Percentiles rank a stretch among this genome's conserved stretches.
phyloP scores from a whole-genome alignment of 2,329 filamentous ascomycete species.

The Teratosphaeria epicoccoides region DNA sequence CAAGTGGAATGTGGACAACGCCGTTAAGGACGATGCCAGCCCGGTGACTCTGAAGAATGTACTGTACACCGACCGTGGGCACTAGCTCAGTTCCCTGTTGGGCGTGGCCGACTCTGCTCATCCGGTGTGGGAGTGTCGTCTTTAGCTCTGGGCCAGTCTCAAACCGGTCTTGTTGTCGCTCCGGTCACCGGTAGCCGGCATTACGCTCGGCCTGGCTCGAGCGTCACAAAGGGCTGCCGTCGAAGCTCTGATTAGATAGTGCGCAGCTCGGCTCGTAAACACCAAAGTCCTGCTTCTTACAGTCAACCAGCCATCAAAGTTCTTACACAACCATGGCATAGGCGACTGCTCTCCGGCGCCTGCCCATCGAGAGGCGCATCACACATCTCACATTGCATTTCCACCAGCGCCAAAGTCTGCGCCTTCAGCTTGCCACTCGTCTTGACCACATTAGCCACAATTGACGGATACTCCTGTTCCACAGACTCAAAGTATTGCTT shows the following conservation, averaged over 20 bases:
- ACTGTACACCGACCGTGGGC: neutral
- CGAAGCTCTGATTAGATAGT: too few species aligned
- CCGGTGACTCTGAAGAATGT: neutral
- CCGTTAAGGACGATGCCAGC: neutral
- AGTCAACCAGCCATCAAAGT: slow-evolving; percentile 4
- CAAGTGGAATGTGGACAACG: neutral
- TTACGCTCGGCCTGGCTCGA: too few species aligned
- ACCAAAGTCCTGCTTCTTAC: too few species aligned
- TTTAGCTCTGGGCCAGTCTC: too few species aligned
- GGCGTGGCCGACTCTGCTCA: neutral
- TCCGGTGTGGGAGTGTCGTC: too few species aligned
- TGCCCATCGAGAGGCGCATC: slow-evolving; percentile 47
- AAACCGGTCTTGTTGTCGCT: too few species aligned
- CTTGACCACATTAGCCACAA: slow-evolving; percentile 89
- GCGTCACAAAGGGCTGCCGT: too few species aligned
- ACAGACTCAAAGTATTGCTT: slow-evolving; percentile 76
- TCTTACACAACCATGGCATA: slow-evolving; percentile 62
- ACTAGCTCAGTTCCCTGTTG: neutral
- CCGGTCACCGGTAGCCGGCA: too few species aligned
- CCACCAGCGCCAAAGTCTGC: slow-evolving; percentile 24
- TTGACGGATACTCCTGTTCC: slow-evolving; percentile 75
- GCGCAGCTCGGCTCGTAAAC: too few species aligned
- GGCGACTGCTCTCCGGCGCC: slow-evolving; percentile 21
- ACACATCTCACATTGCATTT: slow-evolving; percentile 53
- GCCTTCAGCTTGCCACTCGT: slow-evolving; percentile 73